Conservation (phyloP, 768 basidiomycete species). For the Trichaptum fuscoviolaceum region DNA sequence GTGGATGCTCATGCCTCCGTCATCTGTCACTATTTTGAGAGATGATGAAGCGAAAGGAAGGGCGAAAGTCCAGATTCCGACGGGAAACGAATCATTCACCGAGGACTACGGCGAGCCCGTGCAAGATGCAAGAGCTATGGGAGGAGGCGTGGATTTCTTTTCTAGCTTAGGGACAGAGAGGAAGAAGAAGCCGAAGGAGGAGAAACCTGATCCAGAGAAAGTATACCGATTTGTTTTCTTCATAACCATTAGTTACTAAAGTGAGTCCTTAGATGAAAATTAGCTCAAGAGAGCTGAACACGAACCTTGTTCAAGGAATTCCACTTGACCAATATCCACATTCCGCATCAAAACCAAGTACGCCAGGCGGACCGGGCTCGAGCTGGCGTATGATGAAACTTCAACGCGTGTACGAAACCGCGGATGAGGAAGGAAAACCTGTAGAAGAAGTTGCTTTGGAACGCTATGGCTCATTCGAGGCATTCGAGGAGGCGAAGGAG, state of each 20-base stretch:
- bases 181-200: constrained; percentile 53
- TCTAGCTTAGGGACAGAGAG: constrained; percentile 74
- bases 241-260: constrained; percentile 32
- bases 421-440: constrained; percentile 71
- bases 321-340: constrained; percentile 33
- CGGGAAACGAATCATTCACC: constrained; percentile 47
- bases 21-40: constrained; percentile 11
- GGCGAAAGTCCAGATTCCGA: constrained; percentile 11
- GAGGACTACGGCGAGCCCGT: constrained; percentile 60
- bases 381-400: constrained; percentile 99
- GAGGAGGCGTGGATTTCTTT: constrained; percentile 82
- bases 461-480: constrained; percentile 78
- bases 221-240: constrained; percentile 31
- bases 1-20: constrained; percentile 73
- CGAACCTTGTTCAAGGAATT: constrained; percentile 43
- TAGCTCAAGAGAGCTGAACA: constrained; percentile 60
- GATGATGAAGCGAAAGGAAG: constrained; percentile 2
- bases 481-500: constrained; percentile 85
- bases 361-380: constrained; percentile 88
- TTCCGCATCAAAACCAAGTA: constrained; percentile 41
- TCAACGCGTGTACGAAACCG: constrained; percentile 81
- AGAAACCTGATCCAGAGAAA: constrained; percentile 67
- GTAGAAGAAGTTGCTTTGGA: constrained; percentile 82
- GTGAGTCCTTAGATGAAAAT: constrained; percentile 36
- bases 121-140: constrained; percentile 38